Evolutionary conservation across 345 rosid genomes (phyloP).

Genomic region (Rhizophora mangle): DNA sequence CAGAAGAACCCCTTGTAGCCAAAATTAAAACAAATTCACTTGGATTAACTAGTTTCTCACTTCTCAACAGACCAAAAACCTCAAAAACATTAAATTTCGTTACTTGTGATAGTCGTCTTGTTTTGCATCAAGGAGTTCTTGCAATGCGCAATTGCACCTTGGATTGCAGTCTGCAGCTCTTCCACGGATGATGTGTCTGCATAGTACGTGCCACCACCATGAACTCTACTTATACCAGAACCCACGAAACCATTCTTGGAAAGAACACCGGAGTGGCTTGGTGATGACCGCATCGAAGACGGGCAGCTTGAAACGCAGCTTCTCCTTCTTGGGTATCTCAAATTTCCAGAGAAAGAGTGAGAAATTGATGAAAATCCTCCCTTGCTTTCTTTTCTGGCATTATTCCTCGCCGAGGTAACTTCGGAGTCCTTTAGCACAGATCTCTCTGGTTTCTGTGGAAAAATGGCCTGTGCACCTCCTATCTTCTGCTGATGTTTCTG

Average conservation of each 20-base stretch:
- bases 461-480: slow-evolving; percentile 11
- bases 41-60: background rate
- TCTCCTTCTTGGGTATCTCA: slow-evolving; percentile 65
- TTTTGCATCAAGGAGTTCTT: slow-evolving; percentile 68
- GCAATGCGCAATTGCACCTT: slow-evolving; percentile 92
- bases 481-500: slow-evolving; percentile 56
- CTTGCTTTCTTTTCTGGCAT: slow-evolving; percentile 27
- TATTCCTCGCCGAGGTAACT: slow-evolving; percentile 5
- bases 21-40: background rate
- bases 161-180: slow-evolving; percentile 85
- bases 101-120: slow-evolving; percentile 40
- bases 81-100: slow-evolving; percentile 26
- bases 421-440: slow-evolving; percentile 23
- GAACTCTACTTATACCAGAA: slow-evolving; percentile 4
- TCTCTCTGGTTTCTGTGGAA: slow-evolving; percentile 26
- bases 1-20: background rate
- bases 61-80: background rate
- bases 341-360: slow-evolving; percentile 83
- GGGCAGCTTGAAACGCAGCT: slow-evolving; percentile 74
- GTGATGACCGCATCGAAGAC: slow-evolving; percentile 85
- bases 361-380: slow-evolving; percentile 31
- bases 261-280: slow-evolving; percentile 84
- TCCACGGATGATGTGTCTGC: slow-evolving; percentile 65
- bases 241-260: slow-evolving; percentile 36
- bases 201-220: slow-evolving; percentile 22